Percentiles rank a stretch among this genome's conserved stretches.
Conservation (phyloP, 1,284 basidiomycete genomes). For the Pseudozyma hubeiensis region DNA sequence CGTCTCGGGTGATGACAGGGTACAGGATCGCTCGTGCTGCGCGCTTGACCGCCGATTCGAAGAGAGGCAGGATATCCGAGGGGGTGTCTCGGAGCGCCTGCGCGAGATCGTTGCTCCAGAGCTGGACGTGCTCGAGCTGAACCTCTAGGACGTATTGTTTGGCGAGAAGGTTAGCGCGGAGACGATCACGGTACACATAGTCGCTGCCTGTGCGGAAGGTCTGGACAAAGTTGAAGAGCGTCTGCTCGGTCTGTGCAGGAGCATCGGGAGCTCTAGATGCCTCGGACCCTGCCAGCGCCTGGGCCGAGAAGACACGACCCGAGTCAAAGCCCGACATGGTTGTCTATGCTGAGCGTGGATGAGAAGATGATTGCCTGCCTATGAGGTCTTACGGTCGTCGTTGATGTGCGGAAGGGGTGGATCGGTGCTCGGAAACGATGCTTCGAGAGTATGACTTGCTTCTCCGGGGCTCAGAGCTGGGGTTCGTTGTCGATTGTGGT, state of each 20-base stretch:
- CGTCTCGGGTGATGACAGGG: slow-evolving; percentile 56
- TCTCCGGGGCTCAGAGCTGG: too few species aligned
- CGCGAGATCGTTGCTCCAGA: slow-evolving; percentile 93
- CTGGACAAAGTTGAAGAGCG: slow-evolving; percentile 67
- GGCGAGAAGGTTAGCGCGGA: slow-evolving; percentile 87
- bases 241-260: slow-evolving; percentile 64
- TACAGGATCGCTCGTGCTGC: slow-evolving; percentile 65
- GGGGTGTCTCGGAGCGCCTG: slow-evolving; percentile 90
- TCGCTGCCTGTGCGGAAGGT: slow-evolving; percentile 66
- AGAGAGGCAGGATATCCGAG: slow-evolving; percentile 85
- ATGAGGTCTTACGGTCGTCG: neutral
- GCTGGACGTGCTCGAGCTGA: slow-evolving; percentile 86
- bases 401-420: neutral
- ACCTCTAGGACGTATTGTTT: slow-evolving; percentile 93
- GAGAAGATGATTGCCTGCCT: neutral
- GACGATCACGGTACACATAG: slow-evolving; percentile 78
- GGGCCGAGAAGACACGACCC: slow-evolving; percentile 64
- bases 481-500: too few species aligned
- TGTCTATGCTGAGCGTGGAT: neutral
- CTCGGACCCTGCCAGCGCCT: slow-evolving; percentile 60
- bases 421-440: too few species aligned
- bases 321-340: slow-evolving; percentile 68
- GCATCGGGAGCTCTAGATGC: slow-evolving; percentile 64
- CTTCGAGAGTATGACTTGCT: too few species aligned
- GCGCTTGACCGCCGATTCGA: slow-evolving; percentile 64